Conservation (phyloP, 768 basidiomycete species). For the Hypholoma fasciculare region DNA sequence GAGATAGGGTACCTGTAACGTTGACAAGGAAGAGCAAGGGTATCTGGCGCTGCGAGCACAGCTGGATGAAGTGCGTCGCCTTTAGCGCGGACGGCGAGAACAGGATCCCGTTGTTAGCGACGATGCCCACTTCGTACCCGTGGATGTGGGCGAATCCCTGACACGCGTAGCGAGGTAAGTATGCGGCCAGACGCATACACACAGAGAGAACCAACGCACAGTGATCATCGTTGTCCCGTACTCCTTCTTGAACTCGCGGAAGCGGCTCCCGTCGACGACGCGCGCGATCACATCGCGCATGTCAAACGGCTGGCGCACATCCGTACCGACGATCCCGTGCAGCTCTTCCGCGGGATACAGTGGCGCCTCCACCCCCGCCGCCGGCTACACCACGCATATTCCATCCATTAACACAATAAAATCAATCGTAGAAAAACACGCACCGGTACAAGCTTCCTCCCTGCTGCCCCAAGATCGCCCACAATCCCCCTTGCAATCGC, state of each 20-base stretch:
- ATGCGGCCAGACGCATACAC: neutral
- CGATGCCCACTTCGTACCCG: constrained; percentile 87
- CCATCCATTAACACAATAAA: too few species aligned
- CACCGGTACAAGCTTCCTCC: constrained; percentile 50
- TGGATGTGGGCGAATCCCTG: constrained; percentile 90
- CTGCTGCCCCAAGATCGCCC: constrained; percentile 72
- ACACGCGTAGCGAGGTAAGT: neutral
- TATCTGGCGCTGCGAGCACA: constrained; percentile 89
- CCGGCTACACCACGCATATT: constrained; percentile 45
- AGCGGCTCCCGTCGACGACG: constrained; percentile 87
- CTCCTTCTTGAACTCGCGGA: constrained; percentile 95
- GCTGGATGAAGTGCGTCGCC: constrained; percentile 92
- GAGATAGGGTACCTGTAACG: constrained; percentile 62
- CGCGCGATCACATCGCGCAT: constrained; percentile 94
- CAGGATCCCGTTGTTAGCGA: constrained; percentile 93
- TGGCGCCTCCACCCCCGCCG: constrained; percentile 64
- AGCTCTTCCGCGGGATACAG: constrained; percentile 80
- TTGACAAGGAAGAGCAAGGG: constrained; percentile 94
- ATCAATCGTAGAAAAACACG: constrained; percentile 27
- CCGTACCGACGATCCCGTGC: constrained; percentile 90
- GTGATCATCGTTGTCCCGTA: constrained; percentile 91
- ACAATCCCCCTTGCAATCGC: constrained; percentile 75
- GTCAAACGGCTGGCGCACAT: constrained; percentile 86
- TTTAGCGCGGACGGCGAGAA: constrained; percentile 94
- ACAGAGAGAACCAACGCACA: constrained; percentile 37